A percentile compares a stretch with the other conserved stretches of the same genome.
Evolutionary conservation across 2,329 filamentous ascomycete species (phyloP).

Genomic region (Scopulariopsis brevicaulis): DNA sequence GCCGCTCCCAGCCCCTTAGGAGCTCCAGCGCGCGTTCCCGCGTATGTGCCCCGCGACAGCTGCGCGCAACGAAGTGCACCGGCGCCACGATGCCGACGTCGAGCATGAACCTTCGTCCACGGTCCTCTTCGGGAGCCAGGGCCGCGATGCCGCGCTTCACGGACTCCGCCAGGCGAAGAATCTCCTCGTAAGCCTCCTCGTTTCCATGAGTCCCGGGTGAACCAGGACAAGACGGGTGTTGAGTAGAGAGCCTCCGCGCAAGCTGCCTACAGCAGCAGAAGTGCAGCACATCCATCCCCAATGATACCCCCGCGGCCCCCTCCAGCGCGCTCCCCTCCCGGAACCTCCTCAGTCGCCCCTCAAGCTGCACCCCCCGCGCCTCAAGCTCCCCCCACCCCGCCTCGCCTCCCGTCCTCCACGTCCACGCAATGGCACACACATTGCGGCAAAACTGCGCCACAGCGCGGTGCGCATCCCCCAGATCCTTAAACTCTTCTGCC

Average conservation of each 20-base stretch:
- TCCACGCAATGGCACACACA: not conserved
- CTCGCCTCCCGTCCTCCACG: not conserved
- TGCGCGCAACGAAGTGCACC: not conserved
- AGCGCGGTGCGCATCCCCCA: not conserved
- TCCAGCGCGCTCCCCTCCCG: not conserved
- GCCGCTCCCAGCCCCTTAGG: slow-evolving; percentile 1
- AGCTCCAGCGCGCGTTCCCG: not conserved
- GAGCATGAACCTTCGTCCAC: not conserved
- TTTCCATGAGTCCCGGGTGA: not conserved
- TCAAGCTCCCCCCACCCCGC: not conserved
- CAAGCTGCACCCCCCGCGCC: not conserved
- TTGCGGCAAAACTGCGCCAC: not conserved
- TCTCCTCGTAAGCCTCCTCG: not conserved
- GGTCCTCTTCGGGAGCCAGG: not conserved
- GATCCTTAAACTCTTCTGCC: not conserved
- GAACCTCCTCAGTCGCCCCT: not conserved
- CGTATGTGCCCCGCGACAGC: not conserved
- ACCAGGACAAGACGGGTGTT: not conserved
- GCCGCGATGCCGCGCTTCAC: not conserved
- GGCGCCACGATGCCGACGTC: slow-evolving; percentile 2
- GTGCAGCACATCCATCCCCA: slow-evolving; percentile 3
- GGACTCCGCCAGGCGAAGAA: not conserved
- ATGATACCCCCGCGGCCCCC: not conserved
- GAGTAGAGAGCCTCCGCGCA: not conserved
- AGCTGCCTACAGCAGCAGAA: not conserved